Evolutionary conservation across 345 rosid genomes (phyloP).

Genomic region (Eucalyptus tenuipes): DNA sequence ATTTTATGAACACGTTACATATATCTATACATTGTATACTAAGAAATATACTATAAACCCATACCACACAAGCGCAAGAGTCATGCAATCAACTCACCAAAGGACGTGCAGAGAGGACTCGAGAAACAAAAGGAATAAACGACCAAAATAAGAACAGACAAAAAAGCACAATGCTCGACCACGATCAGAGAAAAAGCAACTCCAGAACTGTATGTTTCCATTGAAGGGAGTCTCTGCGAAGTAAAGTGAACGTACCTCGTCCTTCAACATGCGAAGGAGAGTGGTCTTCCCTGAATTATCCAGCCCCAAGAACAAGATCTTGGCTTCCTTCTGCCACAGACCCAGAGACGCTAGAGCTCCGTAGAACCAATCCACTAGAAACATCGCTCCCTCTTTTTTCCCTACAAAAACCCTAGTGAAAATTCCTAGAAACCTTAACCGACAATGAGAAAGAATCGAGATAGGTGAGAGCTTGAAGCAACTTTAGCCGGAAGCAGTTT

Average conservation of each 20-base stretch:
- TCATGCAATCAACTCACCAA: not conserved
- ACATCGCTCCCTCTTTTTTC: not conserved
- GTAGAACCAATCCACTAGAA: not conserved
- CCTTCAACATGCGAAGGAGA: conserved; percentile 1
- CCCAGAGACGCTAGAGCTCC: not conserved
- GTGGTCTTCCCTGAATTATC: conserved; percentile 6
- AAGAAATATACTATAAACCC: not conserved
- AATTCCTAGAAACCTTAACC: not conserved
- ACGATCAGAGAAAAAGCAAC: not conserved
- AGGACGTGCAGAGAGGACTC: not conserved
- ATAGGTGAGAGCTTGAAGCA: not conserved
- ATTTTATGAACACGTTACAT: not conserved
- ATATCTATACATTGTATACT: not conserved
- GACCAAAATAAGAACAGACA: not conserved
- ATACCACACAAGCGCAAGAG: not conserved
- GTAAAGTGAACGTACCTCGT: not conserved
- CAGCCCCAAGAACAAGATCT: not conserved
- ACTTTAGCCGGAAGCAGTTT: not conserved
- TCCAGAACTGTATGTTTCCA: not conserved
- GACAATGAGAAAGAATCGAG: not conserved
- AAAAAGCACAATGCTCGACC: not conserved
- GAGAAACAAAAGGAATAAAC: not conserved
- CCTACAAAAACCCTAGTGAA: not conserved
- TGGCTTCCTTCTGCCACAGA: not conserved
- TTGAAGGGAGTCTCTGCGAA: not conserved